Percentiles rank a stretch among this genome's conserved stretches.
phyloP scores from a whole-genome alignment of 139 green algal genomes.

The Chara braunii region DNA sequence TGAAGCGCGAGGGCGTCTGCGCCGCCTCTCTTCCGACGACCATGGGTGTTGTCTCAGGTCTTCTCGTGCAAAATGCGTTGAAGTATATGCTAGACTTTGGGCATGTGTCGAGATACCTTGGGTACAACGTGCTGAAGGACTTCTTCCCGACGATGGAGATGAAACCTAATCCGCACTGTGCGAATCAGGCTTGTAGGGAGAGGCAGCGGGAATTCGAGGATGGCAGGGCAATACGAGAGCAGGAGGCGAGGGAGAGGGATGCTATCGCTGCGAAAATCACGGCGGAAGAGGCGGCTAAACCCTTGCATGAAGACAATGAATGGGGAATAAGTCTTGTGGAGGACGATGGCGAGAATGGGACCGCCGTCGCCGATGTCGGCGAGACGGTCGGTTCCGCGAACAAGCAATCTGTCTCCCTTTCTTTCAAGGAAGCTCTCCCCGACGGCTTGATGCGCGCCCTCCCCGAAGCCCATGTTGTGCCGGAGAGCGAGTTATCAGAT shows the following conservation, averaged over 20 bases:
- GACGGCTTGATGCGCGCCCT: constrained; percentile 3
- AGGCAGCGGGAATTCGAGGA: constrained; percentile 48
- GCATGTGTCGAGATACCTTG: constrained; percentile 44
- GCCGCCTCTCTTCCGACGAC: constrained; percentile 92
- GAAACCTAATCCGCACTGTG: constrained; percentile 71
- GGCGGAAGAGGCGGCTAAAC: constrained; percentile 31
- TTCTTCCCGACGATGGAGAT: constrained; percentile 93
- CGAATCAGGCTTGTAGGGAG: constrained; percentile 61
- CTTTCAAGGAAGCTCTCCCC: neutral
- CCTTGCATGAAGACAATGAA: constrained; percentile 80
- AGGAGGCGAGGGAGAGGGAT: constrained; percentile 35
- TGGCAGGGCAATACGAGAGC: constrained; percentile 17
- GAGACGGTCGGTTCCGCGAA: neutral
- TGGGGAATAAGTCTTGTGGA: constrained; percentile 69
- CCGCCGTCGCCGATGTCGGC: neutral
- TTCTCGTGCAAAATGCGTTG: constrained; percentile 90
- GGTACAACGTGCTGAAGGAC: constrained; percentile 84
- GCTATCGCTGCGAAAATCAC: constrained; percentile 30
- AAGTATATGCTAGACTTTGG: constrained; percentile 90
- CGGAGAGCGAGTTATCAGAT: neutral
- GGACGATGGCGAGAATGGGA: neutral
- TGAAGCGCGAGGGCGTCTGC: constrained; percentile 94
- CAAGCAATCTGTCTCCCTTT: neutral
- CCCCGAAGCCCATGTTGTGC: neutral
- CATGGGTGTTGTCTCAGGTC: constrained; percentile 90